Base-by-base conservation (phyloP, 148 eudicot species). In the Fallopia convolvulus region DNA sequence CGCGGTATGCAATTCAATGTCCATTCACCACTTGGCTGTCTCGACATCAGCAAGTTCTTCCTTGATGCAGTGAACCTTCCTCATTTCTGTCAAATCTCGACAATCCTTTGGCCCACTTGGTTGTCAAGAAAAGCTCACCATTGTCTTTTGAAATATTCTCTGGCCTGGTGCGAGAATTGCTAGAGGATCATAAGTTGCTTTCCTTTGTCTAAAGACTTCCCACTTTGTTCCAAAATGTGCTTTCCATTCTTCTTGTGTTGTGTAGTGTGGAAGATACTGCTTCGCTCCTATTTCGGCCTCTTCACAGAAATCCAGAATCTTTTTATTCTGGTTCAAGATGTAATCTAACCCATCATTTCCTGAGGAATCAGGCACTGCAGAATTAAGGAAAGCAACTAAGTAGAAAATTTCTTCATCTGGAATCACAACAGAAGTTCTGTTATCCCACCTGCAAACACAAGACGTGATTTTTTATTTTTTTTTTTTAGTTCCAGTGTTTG, bases 91-190 rank as follows among this genome's bases (percentile, higher is more conserved):
- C 70, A 65, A 60, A 13, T 65, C 70, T 65, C 21, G 32, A 6
- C 47, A 44, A 44, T 6, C 10, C 7, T 44, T 0, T 23, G 0
- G 36, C 26, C 68, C 68, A 60, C 50, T 46, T 47, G n/a, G 14
- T 6, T 17, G 63, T 89, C 83, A 89, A 80, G 82, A 86, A 75
- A 82, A 70, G 6, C 88, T 76, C 36, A 32, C 14, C 77, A 70
- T 56, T 40, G 82, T 81, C 82, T 91, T 90, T 76, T 78, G 88
- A 77, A 94, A 94, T 70, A 92, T 91, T 75, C 84, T 84, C 49
- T 94, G 99, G 6, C 99, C 94, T 23, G 97, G 99, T 58, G 93
- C 91, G 56, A 90, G 93, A 74, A 94, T 89, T 20, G 97, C 89
- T 74, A 88, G 79, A 39, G 99, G 99, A 82, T 94, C 99, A 80